Percentiles rank a stretch among this genome's conserved stretches.
These are phyloP conservation scores for Amanita thiersii DNA, from an alignment of 768 basidiomycete genomes.

Conservation along the genomic window DNA sequence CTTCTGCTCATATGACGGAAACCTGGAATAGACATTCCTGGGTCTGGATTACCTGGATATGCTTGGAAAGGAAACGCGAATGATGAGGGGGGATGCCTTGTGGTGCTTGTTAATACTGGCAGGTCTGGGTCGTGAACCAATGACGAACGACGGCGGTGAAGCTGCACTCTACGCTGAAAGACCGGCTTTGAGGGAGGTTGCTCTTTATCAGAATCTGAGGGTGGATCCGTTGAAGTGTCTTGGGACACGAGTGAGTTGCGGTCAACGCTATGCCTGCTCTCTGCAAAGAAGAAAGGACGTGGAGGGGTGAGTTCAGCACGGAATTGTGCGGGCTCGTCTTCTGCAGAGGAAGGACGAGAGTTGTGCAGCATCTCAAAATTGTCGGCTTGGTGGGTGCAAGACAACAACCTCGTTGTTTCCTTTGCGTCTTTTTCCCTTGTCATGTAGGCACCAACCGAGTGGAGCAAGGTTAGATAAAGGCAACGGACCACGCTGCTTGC, in stretches of 20 bases:
- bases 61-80: slow-evolving; percentile 49
- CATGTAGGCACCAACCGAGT: neutral
- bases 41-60: slow-evolving; percentile 61
- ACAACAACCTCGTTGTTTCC: no score
- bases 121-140: slow-evolving; percentile 4
- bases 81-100: slow-evolving; percentile 14
- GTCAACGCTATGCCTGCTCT: slow-evolving; percentile 4
- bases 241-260: slow-evolving; percentile 11
- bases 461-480: neutral
- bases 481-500: neutral
- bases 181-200: slow-evolving; percentile 3
- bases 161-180: slow-evolving; percentile 1
- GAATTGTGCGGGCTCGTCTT: neutral
- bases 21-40: slow-evolving; percentile 33
- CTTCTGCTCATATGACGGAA: slow-evolving; percentile 12
- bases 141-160: slow-evolving; percentile 10
- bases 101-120: slow-evolving; percentile 8
- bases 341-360: slow-evolving; percentile 2
- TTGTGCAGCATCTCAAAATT: neutral
- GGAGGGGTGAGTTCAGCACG: slow-evolving; percentile 13
- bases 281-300: slow-evolving; percentile 20
- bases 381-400: neutral
- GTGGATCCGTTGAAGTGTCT: slow-evolving; percentile 10
- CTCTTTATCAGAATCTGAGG: slow-evolving; percentile 14
- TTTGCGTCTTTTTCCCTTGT: no score